Evolutionary conservation across 176 grass and related monocot species (phyloP).

Genomic region (Otatea glauca): DNA sequence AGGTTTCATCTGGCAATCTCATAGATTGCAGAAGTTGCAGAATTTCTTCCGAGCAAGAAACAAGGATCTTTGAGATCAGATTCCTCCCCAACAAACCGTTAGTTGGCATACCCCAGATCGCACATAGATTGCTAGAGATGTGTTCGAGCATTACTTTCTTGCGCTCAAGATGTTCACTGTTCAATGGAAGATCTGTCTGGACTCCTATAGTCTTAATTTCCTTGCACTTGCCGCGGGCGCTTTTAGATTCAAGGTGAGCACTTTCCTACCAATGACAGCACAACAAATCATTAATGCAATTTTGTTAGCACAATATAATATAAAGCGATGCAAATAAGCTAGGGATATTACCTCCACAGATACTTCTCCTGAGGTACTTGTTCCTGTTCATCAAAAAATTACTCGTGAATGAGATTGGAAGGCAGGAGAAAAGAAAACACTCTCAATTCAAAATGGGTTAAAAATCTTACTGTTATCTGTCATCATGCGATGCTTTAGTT

Average conservation of each 20-base stretch:
- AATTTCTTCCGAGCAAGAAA: slow-evolving; percentile 83
- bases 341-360: slow-evolving; percentile 50
- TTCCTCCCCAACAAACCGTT: slow-evolving; percentile 46
- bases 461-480: slow-evolving; percentile 49
- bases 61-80: slow-evolving; percentile 62
- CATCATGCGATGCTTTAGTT: slow-evolving; percentile 33
- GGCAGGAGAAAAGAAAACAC: not conserved
- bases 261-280: slow-evolving; percentile 43
- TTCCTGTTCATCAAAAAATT: slow-evolving; percentile 50
- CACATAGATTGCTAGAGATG: slow-evolving; percentile 62
- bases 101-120: slow-evolving; percentile 56
- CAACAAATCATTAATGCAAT: slow-evolving; percentile 31
- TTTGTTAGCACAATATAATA: slow-evolving; percentile 12
- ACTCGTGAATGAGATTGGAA: slow-evolving; percentile 25
- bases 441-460: slow-evolving; percentile 5
- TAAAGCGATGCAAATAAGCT: slow-evolving; percentile 10
- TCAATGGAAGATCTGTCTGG: slow-evolving; percentile 57
- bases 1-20: slow-evolving; percentile 51
- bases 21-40: slow-evolving; percentile 55
- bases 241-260: slow-evolving; percentile 35
- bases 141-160: slow-evolving; percentile 46
- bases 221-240: not conserved
- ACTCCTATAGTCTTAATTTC: slow-evolving; percentile 47
- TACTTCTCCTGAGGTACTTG: slow-evolving; percentile 42
- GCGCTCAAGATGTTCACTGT: slow-evolving; percentile 35